Base-by-base conservation (phyloP, 345 rosid genomes). In the Euclidium syriacum region DNA sequence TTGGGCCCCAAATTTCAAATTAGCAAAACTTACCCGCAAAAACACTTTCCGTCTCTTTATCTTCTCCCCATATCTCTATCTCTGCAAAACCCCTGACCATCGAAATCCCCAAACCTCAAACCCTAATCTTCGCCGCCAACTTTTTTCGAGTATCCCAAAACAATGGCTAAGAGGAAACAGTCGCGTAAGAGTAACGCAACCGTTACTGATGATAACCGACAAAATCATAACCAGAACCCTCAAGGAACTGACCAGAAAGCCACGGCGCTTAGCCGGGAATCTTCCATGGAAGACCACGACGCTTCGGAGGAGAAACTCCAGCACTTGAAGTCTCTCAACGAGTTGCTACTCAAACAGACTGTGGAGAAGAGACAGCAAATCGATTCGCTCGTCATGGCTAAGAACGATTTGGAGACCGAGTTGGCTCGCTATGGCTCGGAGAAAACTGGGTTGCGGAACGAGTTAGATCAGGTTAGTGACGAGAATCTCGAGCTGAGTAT, bases 301-400 rank as follows among this genome's bases (percentile, higher is more conserved):
- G 50, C 66, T 8, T 35, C 64, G 22, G 22, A 53, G 3, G 86
- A 83, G 70, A 79, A 70, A 70, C 44, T 86, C 7, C 75, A 77
- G 52, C 77, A 36, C 58, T 71, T 91, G 51, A 85, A 81, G 67
- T 58, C 77, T 26, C 90, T 89, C 47, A 87, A 87, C 74, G 48
- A 42, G 14, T 2, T 78, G 25, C 91, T 92, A 41, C 36, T 89
- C 55, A 81, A 81, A 33, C 80, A 84, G 78, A 71, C 82, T 2
- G 3, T 71, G 54, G 90, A 84, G 41, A 58, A 61, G 48, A 68
- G 89, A 39, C 78, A 76, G 10, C 78, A 80, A 72, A 74, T 82
- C 30, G 82, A 79, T 48, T 76, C 77, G 1, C 70, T 92, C 58
- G 61, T 24, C 24, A 63, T 62, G 10, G 72, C 73, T 3, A 81